phyloP scores from a whole-genome alignment of 805 yeast genomes.

The Barnettozyma botsteinii region DNA sequence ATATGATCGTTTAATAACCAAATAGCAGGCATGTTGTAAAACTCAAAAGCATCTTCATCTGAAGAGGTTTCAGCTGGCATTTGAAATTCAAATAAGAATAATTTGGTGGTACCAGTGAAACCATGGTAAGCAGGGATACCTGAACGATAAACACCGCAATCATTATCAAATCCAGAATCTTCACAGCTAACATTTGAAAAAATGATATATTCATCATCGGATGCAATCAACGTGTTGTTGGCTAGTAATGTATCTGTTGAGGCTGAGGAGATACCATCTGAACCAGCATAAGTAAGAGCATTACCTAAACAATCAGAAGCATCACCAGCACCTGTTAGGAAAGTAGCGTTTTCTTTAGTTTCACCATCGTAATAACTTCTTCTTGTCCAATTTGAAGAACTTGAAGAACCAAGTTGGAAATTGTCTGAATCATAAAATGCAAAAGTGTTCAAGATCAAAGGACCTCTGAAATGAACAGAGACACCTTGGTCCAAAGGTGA shows the following conservation, averaged over 20 bases:
- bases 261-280: slow-evolving; percentile 50
- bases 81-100: slow-evolving; percentile 66
- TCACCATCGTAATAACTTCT: slow-evolving; percentile 54
- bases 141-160: slow-evolving; percentile 72
- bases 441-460: slow-evolving; percentile 52
- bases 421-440: slow-evolving; percentile 51
- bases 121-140: slow-evolving; percentile 76
- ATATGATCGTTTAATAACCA: slow-evolving; percentile 71
- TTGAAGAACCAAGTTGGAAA: slow-evolving; percentile 30
- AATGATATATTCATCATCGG: slow-evolving; percentile 56
- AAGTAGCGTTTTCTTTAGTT: slow-evolving; percentile 59
- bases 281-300: slow-evolving; percentile 57
- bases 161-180: slow-evolving; percentile 44
- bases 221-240: slow-evolving; percentile 41
- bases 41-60: slow-evolving; percentile 22
- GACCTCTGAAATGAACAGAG: slow-evolving; percentile 78
- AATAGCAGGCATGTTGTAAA: slow-evolving; percentile 66
- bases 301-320: slow-evolving; percentile 60
- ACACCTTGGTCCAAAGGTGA: slow-evolving; percentile 65
- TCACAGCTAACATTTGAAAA: slow-evolving; percentile 57
- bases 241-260: slow-evolving; percentile 28
- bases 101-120: slow-evolving; percentile 56
- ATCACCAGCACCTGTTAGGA: slow-evolving; percentile 57
- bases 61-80: slow-evolving; percentile 52
- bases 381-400: slow-evolving; percentile 49